Evolutionary conservation across 352 stramenopile species (phyloP).

Genomic region (Phytophthora rubi): DNA sequence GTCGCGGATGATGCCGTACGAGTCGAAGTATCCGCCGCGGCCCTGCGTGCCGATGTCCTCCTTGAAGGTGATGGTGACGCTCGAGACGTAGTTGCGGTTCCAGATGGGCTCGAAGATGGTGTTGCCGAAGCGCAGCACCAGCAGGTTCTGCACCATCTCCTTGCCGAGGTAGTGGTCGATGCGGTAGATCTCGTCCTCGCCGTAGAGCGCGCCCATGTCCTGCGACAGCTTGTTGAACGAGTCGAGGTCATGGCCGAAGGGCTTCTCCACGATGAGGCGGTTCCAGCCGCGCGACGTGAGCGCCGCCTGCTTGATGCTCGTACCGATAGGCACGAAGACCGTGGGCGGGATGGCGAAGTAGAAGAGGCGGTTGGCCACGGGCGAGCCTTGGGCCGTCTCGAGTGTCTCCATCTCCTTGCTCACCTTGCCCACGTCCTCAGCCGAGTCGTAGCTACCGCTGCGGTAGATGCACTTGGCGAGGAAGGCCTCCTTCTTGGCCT

Average conservation of each 20-base stretch:
- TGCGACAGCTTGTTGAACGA: slow-evolving; percentile 92
- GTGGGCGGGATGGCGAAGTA: slow-evolving; percentile 98
- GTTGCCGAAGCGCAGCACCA: slow-evolving; percentile 97
- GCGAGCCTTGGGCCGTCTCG: slow-evolving; percentile 61
- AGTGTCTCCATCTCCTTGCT: slow-evolving; percentile 74
- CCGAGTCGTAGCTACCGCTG: slow-evolving; percentile 82
- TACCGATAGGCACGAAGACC: slow-evolving; percentile 94
- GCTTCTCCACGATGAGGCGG: slow-evolving; percentile 98
- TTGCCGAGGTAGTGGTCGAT: slow-evolving; percentile 98
- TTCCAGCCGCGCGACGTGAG: slow-evolving; percentile 94
- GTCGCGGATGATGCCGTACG: slow-evolving; percentile 99
- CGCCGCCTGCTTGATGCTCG: slow-evolving; percentile 92
- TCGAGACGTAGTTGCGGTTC: slow-evolving; percentile 97
- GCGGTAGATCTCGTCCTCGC: slow-evolving; percentile 93
- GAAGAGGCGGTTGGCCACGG: slow-evolving; percentile 88
- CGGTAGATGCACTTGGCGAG: slow-evolving; percentile 82
- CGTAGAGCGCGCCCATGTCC: slow-evolving; percentile 86
- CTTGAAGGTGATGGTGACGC: slow-evolving; percentile 97
- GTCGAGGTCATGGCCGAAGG: slow-evolving; percentile 96
- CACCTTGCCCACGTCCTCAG: slow-evolving; percentile 78
- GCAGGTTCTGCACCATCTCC: slow-evolving; percentile 99
- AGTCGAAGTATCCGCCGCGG: slow-evolving; percentile 97
- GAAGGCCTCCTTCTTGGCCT: slow-evolving; percentile 75
- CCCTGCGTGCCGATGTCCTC: slow-evolving; percentile 97
- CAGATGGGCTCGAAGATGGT: slow-evolving; percentile 97